Evolutionary conservation across 2,329 filamentous ascomycete genomes (phyloP).

Genomic region (Curvularia verruculosa): DNA sequence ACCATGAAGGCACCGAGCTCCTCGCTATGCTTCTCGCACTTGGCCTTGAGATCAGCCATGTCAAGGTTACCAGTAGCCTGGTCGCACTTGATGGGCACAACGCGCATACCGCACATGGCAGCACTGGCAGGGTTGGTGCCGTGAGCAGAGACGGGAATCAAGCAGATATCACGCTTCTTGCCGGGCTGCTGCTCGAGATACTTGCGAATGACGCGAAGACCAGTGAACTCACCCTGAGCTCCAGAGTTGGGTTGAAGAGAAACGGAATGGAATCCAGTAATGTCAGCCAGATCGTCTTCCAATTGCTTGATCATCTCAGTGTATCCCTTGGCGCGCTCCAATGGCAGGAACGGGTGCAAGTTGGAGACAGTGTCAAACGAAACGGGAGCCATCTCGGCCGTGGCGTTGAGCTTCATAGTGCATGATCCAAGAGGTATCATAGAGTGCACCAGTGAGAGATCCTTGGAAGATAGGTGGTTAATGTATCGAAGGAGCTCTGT

Average conservation of each 20-base stretch:
- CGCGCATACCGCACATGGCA: constrained; percentile 93
- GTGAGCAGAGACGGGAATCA: constrained; percentile 94
- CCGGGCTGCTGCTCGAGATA: constrained; percentile 73
- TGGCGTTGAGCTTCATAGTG: constrained; percentile 97
- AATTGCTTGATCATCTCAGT: constrained; percentile 71
- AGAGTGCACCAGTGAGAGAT: constrained; percentile 90
- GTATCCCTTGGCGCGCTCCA: constrained; percentile 70
- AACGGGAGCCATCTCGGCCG: constrained; percentile 89
- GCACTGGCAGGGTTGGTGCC: constrained; percentile 96
- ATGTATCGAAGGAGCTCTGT: constrained; percentile 95
- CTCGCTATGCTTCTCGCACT: constrained; percentile 85
- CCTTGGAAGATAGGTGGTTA: constrained; percentile 89
- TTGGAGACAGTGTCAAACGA: constrained; percentile 77
- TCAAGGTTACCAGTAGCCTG: constrained; percentile 86
- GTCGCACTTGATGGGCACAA: constrained; percentile 91
- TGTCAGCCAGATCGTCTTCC: constrained; percentile 75
- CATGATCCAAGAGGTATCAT: constrained; percentile 98
- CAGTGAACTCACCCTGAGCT: constrained; percentile 93
- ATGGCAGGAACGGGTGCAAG: constrained; percentile 80
- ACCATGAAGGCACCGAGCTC: constrained; percentile 94
- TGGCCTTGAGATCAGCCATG: constrained; percentile 80
- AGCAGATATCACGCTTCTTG: constrained; percentile 83
- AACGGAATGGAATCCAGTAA: constrained; percentile 89
- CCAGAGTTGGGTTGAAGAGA: constrained; percentile 95
- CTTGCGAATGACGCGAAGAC: constrained; percentile 84